Base-by-base conservation (phyloP, 805 yeast genomes). In the Ogataea minuta region DNA sequence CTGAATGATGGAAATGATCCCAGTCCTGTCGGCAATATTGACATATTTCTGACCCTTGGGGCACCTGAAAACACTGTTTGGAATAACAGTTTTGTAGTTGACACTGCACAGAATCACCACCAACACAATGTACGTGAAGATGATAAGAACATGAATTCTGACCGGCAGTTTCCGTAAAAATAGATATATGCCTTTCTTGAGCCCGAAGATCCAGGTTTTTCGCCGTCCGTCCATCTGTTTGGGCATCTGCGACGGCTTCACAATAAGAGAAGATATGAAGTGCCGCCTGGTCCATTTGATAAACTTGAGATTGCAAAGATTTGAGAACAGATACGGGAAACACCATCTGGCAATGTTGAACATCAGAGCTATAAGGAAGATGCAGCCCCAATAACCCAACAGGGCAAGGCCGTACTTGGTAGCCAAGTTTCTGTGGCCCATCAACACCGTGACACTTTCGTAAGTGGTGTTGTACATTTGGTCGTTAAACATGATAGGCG, bases 1-100 rank as follows among this genome's bases (percentile, higher is more conserved):
- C 39, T 66, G 71, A 23, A 52, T 52, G 1, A 63, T 62, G 2
- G 71, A 69, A 19, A 72, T 46, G 4, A 72, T 72, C 1, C 77
- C 79, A 0, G 72, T 58, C 49, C 77, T 57, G 51, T 73, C 77
- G 3, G 73, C 76, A 33, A 51, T 45, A 12, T 54, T 53, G 19
- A 65, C 65, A 37, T 52, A 52, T 10, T 34, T 41, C 28, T 57
- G 61, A 6, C 63, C 63, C 23, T 39, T 50, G 8, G 47, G 39
- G 29, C 63, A 56, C 3, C 54, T 48, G 44, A 62, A 64, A 6
- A 66, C 54, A 3, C 59, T 50, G 42, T 55, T 62, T 17, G 65
- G 66, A 11, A 34, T 40, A 6, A 51, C 47, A 4, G 50, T 31
- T 6, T 46, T 46, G 48, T 63, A 63, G 28, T 53, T 56, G 25